Conservation (phyloP, 495 filamentous ascomycete species). For the Penicillium flavigenum region DNA sequence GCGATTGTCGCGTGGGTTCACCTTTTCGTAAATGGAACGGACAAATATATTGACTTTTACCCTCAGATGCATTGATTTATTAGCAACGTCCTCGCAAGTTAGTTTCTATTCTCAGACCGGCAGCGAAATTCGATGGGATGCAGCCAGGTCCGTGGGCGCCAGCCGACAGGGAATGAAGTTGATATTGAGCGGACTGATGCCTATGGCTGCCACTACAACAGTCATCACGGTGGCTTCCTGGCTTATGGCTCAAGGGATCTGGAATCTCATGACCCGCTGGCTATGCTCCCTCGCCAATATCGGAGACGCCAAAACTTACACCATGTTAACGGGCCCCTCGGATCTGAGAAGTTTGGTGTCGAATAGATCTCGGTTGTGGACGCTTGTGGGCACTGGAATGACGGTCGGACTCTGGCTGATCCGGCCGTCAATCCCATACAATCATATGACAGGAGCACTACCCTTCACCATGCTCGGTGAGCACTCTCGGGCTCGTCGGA, state of each 20-base stretch:
- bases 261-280: constrained; percentile 18
- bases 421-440: constrained; percentile 33
- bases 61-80: constrained; percentile 14
- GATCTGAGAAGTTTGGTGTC: constrained; percentile 3
- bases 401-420: constrained; percentile 17
- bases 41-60: neutral
- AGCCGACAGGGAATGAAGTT: constrained; percentile 24
- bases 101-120: constrained; percentile 26
- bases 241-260: constrained; percentile 18
- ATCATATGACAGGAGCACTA: constrained; percentile 35
- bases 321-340: neutral
- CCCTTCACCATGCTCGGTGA: constrained; percentile 34
- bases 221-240: constrained; percentile 13
- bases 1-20: constrained; percentile 14
- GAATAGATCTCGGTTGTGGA: constrained; percentile 13
- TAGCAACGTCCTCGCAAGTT: constrained; percentile 23
- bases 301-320: constrained; percentile 3
- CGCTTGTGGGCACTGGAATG: neutral
- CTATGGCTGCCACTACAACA: constrained; percentile 15
- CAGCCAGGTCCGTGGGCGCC: constrained; percentile 21
- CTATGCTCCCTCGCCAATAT: constrained; percentile 11
- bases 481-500: constrained; percentile 14
- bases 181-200: constrained; percentile 24
- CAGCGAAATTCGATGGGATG: constrained; percentile 27
- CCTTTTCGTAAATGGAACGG: neutral